Base-by-base conservation (phyloP, 306 rosid genomes). In the Cercis canadensis region DNA sequence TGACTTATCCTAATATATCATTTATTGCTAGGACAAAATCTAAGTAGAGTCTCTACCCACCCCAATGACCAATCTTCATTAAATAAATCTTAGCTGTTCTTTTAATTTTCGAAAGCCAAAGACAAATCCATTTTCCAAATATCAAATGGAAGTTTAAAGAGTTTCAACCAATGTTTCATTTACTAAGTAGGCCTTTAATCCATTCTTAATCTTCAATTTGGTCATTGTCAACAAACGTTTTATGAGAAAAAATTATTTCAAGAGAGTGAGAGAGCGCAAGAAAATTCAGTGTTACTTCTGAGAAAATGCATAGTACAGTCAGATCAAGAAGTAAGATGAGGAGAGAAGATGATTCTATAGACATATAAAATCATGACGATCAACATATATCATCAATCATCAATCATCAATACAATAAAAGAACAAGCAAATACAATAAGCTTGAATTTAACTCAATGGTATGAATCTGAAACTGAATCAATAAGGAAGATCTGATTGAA, bases 381-480 rank as follows among this genome's bases (percentile, higher is more conserved):
- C 47, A 72, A 65, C 64, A 70, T 67, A 69, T 68, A 67, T 71
- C 71, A 70, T 74, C 62, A 72, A 67, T 71, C 71, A 70, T 74
- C 62, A 75, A 75, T 62, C 64, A 75, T 62, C 80, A 82, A 70
- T 71, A 73, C 62, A 78, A 81, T 62, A 63, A 77, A 84, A 75
- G 77, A 83, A 85, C 76, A 67, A 67, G 75, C 43, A 44, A 44
- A 9, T 44, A 63, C 81, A 51, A 46, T 34, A 62, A 78, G 65
- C 82, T 75, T 64, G 70, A 71, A 73, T 67, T 29, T 63, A 81
- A 73, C 72, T 71, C 74, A 66, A 62, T 39, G 45, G 67, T 66
- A 76, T 78, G 82, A 75, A 76, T 81, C 72, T 47, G 71, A 82
- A 78, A 59, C 77, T 62, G 67, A 81, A 79, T 70, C 15, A 60